These are phyloP conservation scores for Bacidia gigantensis DNA, from an alignment of 495 filamentous ascomycete genomes.

Conservation along the genomic window DNA sequence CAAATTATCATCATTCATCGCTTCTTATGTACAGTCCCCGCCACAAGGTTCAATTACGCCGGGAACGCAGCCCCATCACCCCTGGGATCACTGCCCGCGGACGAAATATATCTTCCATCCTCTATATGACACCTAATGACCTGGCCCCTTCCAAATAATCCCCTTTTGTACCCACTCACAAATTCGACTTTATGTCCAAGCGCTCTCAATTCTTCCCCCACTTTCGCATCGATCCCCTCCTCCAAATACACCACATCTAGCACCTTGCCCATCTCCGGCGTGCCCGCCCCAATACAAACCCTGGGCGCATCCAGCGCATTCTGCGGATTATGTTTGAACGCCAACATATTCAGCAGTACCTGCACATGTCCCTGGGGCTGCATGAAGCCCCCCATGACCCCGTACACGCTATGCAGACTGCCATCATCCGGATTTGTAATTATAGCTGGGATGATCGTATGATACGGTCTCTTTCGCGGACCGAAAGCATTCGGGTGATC, in stretches of 20 bases:
- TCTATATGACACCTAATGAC: constrained; percentile 66
- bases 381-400: constrained; percentile 98
- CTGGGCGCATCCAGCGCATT: constrained; percentile 81
- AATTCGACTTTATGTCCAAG: constrained; percentile 66
- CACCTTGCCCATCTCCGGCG: constrained; percentile 39
- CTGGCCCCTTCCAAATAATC: constrained; percentile 81
- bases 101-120: constrained; percentile 57
- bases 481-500: constrained; percentile 67
- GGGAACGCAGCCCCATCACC: constrained; percentile 80
- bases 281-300: constrained; percentile 64
- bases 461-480: constrained; percentile 82
- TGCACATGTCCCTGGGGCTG: constrained; percentile 97
- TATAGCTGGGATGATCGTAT: constrained; percentile 92
- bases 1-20: too few species aligned
- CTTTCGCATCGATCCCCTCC: constrained; percentile 61
- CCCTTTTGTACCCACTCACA: constrained; percentile 49
- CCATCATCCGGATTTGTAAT: constrained; percentile 62
- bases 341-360: constrained; percentile 78
- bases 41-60: too few species aligned
- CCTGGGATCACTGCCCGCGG: constrained; percentile 73
- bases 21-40: too few species aligned
- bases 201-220: constrained; percentile 47
- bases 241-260: constrained; percentile 62
- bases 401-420: constrained; percentile 69
- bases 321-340: constrained; percentile 75